Conservation (phyloP, 495 filamentous ascomycete species). For the Podospora tetraspora region DNA sequence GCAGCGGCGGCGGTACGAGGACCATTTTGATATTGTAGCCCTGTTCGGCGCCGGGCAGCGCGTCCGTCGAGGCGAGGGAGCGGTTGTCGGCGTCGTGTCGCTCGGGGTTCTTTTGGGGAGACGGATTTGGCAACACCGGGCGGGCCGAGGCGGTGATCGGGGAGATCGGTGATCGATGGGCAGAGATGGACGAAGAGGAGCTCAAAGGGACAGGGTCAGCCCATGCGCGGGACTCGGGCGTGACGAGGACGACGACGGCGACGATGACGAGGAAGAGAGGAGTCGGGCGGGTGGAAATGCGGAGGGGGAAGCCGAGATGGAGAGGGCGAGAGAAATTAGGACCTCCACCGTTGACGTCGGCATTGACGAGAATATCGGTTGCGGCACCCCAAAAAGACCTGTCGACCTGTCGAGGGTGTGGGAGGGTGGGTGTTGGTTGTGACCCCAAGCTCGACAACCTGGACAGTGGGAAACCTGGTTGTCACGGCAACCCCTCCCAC, state of each 20-base stretch:
- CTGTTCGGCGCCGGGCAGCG: constrained; percentile 13
- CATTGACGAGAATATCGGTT: neutral
- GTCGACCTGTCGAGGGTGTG: constrained; percentile 1
- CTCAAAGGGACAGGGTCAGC: neutral
- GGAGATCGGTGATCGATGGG: neutral
- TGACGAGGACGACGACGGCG: neutral
- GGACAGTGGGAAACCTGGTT: neutral
- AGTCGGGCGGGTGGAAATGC: neutral
- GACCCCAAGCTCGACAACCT: constrained; percentile 3
- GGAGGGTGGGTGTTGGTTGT: neutral
- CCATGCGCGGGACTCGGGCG: neutral
- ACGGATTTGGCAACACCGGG: too few species aligned
- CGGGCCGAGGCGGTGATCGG: neutral
- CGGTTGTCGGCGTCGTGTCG: neutral
- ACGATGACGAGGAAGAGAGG: neutral
- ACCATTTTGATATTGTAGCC: constrained; percentile 33
- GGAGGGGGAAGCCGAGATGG: neutral
- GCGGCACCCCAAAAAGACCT: neutral
- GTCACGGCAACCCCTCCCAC: constrained; percentile 6
- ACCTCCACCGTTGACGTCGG: constrained; percentile 1
- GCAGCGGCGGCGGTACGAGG: constrained; percentile 59
- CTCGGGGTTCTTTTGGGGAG: neutral
- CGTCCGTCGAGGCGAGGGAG: neutral
- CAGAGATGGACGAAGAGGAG: neutral
- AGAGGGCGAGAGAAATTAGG: neutral